phyloP scores from a whole-genome alignment of 2,329 filamentous ascomycete species.

The Neoarthrinium moseri region DNA sequence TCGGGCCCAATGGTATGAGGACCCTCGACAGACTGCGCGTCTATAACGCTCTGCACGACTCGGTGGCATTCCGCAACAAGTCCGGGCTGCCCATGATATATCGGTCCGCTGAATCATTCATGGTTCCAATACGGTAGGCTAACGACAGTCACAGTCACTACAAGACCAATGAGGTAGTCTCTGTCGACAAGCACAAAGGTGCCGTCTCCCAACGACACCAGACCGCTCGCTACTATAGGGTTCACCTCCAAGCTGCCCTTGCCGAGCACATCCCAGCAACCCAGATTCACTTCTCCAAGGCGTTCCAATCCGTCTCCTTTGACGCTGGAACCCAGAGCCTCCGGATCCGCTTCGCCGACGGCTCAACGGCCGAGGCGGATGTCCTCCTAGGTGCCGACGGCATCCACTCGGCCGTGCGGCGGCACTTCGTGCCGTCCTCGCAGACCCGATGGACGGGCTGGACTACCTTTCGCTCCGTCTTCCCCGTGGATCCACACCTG shows the following conservation, averaged over 20 bases:
- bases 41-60: constrained; percentile 39
- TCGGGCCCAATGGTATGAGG: constrained; percentile 52
- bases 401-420: constrained; percentile 45
- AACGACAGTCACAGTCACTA: constrained; percentile 30
- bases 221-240: constrained; percentile 45
- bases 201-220: constrained; percentile 34
- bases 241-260: constrained; percentile 48
- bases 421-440: constrained; percentile 41
- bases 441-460: constrained; percentile 40
- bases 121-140: not conserved
- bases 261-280: constrained; percentile 40
- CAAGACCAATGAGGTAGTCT: constrained; percentile 42
- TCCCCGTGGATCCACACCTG: constrained; percentile 37
- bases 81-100: constrained; percentile 44
- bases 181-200: constrained; percentile 38
- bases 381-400: constrained; percentile 53
- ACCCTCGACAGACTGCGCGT: constrained; percentile 50
- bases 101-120: constrained; percentile 25
- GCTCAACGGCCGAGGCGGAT: constrained; percentile 39
- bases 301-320: constrained; percentile 32
- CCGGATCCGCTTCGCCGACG: constrained; percentile 46
- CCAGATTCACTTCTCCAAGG: constrained; percentile 42
- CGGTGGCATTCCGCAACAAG: constrained; percentile 38
- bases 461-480: constrained; percentile 43
- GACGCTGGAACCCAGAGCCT: constrained; percentile 24